Conservation (phyloP, 257 asterid species). For the Thymus quinquecostatus region DNA sequence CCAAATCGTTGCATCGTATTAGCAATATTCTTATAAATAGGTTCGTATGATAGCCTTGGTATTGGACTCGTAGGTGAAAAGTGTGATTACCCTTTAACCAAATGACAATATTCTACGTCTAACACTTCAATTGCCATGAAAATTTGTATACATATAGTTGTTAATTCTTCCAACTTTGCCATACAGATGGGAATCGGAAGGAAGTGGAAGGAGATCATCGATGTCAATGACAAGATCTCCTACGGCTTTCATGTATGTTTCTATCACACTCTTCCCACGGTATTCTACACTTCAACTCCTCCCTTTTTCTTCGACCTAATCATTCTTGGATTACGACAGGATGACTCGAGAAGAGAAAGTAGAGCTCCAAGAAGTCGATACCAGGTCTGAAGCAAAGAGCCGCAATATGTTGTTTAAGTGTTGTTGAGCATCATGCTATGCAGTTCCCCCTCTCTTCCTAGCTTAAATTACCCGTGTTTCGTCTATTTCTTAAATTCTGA, state of each 20-base stretch:
- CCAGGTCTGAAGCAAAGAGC: slow-evolving; percentile 46
- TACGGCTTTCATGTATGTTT: slow-evolving; percentile 73
- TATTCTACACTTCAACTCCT: neutral
- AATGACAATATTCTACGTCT: too few relatives aligned
- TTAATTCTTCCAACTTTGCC: neutral
- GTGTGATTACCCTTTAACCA: too few relatives aligned
- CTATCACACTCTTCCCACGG: neutral
- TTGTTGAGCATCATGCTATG: slow-evolving; percentile 24
- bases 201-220: slow-evolving; percentile 89
- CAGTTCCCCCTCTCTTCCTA: slow-evolving; percentile 21
- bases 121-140: too few relatives aligned
- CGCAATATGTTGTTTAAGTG: neutral
- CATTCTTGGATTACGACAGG: slow-evolving; percentile 50
- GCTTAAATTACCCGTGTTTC: slow-evolving; percentile 10
- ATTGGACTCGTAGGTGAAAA: too few relatives aligned
- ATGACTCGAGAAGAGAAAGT: slow-evolving; percentile 68
- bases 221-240: slow-evolving; percentile 62
- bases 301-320: slow-evolving; percentile 9
- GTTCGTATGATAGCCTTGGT: too few relatives aligned
- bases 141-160: neutral
- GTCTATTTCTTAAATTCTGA: slow-evolving; percentile 18
- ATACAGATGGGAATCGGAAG: slow-evolving; percentile 88
- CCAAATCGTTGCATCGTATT: too few relatives aligned
- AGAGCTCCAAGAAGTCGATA: slow-evolving; percentile 68
- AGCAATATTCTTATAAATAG: too few relatives aligned